A percentile compares a stretch with the other conserved stretches of the same genome.
phyloP scores from a whole-genome alignment of 345 rosid species.

The Clarkia xantiana region DNA sequence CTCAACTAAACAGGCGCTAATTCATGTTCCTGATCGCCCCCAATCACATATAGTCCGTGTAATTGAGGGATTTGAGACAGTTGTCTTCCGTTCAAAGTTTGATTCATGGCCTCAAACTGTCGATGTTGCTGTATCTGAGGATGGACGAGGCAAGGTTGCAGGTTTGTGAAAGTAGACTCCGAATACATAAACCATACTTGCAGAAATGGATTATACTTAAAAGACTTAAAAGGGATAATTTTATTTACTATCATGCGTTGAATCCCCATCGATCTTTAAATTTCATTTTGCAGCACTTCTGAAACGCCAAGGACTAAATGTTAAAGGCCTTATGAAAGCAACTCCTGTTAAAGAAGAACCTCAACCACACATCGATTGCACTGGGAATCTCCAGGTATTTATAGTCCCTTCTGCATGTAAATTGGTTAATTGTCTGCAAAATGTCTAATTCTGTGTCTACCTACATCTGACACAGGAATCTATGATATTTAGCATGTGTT shows the following conservation, averaged over 20 bases:
- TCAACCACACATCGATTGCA: constrained; percentile 75
- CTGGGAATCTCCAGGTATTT: constrained; percentile 84
- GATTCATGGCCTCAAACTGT: constrained; percentile 70
- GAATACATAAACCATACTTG: too few relatives aligned
- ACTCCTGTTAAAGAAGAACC: constrained; percentile 73
- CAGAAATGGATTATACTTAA: not conserved
- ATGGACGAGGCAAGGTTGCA: constrained; percentile 99
- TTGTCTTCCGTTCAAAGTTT: constrained; percentile 76
- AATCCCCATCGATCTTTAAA: too few relatives aligned
- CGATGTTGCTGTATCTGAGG: constrained; percentile 61
- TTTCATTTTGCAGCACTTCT: constrained; percentile 44
- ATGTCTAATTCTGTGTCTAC: not conserved
- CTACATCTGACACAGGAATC: too few relatives aligned
- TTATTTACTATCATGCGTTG: too few relatives aligned
- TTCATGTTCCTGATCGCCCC: constrained; percentile 34
- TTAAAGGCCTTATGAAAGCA: constrained; percentile 72
- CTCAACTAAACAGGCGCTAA: constrained; percentile 41
- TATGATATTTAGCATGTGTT: too few relatives aligned
- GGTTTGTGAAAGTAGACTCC: constrained; percentile 25
- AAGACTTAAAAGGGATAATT: too few relatives aligned
- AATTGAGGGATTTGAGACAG: constrained; percentile 96
- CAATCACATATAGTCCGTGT: constrained; percentile 61
- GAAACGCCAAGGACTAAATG: constrained; percentile 86
- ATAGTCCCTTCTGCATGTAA: not conserved
- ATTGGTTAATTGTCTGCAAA: not conserved